Conservation (phyloP, 768 basidiomycete genomes). For the Lentinula sp. region DNA sequence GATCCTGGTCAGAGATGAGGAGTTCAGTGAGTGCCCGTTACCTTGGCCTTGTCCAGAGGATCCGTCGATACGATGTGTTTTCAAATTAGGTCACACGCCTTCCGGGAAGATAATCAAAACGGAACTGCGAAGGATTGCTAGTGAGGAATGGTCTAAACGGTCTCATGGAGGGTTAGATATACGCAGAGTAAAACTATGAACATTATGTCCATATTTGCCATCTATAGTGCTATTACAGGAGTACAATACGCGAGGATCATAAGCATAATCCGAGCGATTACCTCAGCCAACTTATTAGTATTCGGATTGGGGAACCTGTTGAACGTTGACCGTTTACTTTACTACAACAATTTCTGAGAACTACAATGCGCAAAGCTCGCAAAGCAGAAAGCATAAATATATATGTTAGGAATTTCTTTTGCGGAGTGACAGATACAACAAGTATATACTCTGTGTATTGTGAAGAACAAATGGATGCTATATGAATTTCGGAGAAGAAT, state of each 20-base stretch:
- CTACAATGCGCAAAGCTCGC: too few relatives aligned
- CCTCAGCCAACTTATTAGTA: too few relatives aligned
- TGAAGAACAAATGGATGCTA: neutral
- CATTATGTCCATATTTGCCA: neutral
- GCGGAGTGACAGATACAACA: neutral
- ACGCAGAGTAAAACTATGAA: neutral
- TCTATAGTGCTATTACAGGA: too few relatives aligned
- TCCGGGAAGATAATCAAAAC: constrained; percentile 5
- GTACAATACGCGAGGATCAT: too few relatives aligned
- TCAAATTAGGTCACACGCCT: neutral
- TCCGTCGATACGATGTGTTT: neutral
- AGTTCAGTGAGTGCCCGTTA: constrained; percentile 26
- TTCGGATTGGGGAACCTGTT: too few relatives aligned
- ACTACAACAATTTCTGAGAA: too few relatives aligned
- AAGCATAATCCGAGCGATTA: too few relatives aligned
- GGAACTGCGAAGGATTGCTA: neutral
- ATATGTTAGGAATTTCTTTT: neutral
- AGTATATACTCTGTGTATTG: neutral
- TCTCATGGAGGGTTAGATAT: neutral
- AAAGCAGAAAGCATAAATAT: neutral
- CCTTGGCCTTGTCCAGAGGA: neutral
- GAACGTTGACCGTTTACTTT: too few relatives aligned
- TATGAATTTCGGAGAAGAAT: neutral
- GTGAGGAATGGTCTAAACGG: constrained; percentile 1
- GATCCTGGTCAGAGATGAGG: constrained; percentile 33